Conservation (phyloP, 1,139 yeast genomes). For the Torulaspora pretoriensis region DNA sequence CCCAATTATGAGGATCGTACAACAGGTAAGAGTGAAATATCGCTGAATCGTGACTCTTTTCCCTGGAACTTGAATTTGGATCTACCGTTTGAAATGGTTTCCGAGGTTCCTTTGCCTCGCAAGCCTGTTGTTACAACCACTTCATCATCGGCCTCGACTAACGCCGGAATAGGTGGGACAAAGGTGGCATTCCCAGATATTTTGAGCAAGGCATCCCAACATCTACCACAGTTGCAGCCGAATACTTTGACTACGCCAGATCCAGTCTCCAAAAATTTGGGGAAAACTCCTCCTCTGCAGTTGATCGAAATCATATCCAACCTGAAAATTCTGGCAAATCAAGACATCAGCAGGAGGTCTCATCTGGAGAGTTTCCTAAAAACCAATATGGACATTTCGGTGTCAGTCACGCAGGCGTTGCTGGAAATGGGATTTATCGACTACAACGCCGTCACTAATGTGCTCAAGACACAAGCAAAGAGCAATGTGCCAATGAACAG, state of each 20-base stretch:
- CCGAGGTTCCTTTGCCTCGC: slow-evolving; percentile 35
- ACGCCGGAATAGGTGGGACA: slow-evolving; percentile 6
- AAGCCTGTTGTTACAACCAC: slow-evolving; percentile 22
- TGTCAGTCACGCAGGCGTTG: slow-evolving; percentile 67
- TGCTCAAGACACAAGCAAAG: slow-evolving; percentile 32
- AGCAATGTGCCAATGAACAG: slow-evolving; percentile 11
- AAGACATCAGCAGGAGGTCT: slow-evolving; percentile 47
- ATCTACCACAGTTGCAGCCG: slow-evolving; percentile 46
- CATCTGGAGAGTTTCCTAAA: slow-evolving; percentile 45
- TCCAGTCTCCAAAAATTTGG: slow-evolving; percentile 42
- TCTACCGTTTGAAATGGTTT: slow-evolving; percentile 36
- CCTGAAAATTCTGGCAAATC: slow-evolving; percentile 51
- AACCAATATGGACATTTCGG: slow-evolving; percentile 55
- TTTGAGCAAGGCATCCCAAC: slow-evolving; percentile 48
- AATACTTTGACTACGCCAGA: slow-evolving; percentile 49
- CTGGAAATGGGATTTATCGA: slow-evolving; percentile 74
- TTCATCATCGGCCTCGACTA: slow-evolving; percentile 2
- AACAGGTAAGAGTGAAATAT: slow-evolving; percentile 18
- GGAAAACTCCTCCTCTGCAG: slow-evolving; percentile 64
- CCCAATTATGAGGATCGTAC: slow-evolving; percentile 21
- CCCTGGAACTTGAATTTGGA: slow-evolving; percentile 34
- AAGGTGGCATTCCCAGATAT: slow-evolving; percentile 42
- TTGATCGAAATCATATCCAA: slow-evolving; percentile 63
- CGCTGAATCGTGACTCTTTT: slow-evolving; percentile 31
- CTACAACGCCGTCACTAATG: slow-evolving; percentile 53